A percentile compares a stretch with the other conserved stretches of the same genome.
Conservation (phyloP, 2,329 filamentous ascomycete species). For the Stachybotrys echinatus region DNA sequence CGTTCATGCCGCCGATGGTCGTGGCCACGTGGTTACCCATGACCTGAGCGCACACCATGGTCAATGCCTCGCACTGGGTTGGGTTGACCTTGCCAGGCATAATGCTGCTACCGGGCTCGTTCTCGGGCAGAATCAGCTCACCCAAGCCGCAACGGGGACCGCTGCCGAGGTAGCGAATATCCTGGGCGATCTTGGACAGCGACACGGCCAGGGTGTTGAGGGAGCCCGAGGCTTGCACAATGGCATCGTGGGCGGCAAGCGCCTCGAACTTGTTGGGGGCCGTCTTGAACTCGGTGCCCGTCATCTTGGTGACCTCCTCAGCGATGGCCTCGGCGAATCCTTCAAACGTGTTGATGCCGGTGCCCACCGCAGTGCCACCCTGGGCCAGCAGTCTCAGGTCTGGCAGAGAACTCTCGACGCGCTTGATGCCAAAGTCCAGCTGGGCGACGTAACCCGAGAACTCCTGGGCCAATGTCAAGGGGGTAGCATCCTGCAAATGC, state of each 20-base stretch:
- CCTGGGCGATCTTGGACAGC: constrained; percentile 96
- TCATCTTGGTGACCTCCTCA: constrained; percentile 85
- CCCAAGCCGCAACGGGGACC: constrained; percentile 93
- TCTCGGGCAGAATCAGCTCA: constrained; percentile 90
- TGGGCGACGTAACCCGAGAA: constrained; percentile 97
- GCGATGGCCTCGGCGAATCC: constrained; percentile 94
- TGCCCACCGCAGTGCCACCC: constrained; percentile 94
- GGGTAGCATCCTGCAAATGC: constrained; percentile 95
- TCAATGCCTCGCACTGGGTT: constrained; percentile 94
- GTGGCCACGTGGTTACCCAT: constrained; percentile 95
- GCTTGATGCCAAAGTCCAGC: constrained; percentile 83
- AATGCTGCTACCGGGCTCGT: constrained; percentile 95
- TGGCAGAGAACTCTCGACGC: constrained; percentile 76
- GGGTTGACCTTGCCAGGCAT: constrained; percentile 99
- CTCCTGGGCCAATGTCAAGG: constrained; percentile 91
- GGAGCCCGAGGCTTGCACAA: constrained; percentile 88
- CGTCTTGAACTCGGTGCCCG: constrained; percentile 88
- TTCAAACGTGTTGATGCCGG: constrained; percentile 94
- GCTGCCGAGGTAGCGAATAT: constrained; percentile 93
- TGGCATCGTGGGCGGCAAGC: constrained; percentile 89
- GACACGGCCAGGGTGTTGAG: constrained; percentile 90
- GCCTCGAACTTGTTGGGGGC: constrained; percentile 99
- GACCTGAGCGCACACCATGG: constrained; percentile 96
- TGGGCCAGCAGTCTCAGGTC: constrained; percentile 85
- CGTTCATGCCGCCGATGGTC: constrained; percentile 93